Evolutionary conservation across 352 stramenopile species (phyloP), one percentile per base, ranked within the genome.

Genomic region (Pythium insidiosum): DNA sequence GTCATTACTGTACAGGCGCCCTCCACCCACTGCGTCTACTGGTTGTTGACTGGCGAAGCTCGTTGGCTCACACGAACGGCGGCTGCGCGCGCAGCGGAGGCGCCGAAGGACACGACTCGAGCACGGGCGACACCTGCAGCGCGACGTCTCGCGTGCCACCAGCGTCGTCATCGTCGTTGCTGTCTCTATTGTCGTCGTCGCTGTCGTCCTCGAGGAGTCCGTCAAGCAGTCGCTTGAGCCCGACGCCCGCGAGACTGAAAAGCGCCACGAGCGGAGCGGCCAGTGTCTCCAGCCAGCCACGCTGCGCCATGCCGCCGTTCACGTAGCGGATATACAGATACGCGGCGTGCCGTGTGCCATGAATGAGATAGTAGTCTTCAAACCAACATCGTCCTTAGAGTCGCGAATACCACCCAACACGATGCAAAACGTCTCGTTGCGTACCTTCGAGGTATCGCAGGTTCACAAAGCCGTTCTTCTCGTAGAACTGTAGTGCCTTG

Each of bases 401-500:
- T 36, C 13, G 16, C 35, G 9, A 33, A 6, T 9, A 13, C 3
- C 18, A 33, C n/a, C 22, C 16, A n/a, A 21, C 21, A 21, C 19
- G 23, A 34, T 3, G 20, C 21, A 47, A 25, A 26, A 16, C 12
- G 13, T 12, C 15, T 5, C 6, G 40, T 41, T n/a, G 20, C 43
- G 21, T 43, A 95, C 87, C 84, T 82, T 94, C 59, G 36, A 98
- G 89, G 50, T 87, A 94, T 26, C 88, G 77, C 28, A 98, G 63
- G 49, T 88, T 88, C 42, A 80, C 75, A 54, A 99, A 99, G 6
- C 88, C 91, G 45, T 97, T 88, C 57, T 93, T 90, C 75, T 98
- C 92, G 66, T 99, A 99, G 55, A 99, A 97, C 50, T 78, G 76
- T 56, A 97, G 79, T 0, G 95, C 95, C 18, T 75, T 84, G 16